A percentile compares a stretch with the other conserved stretches of the same genome.
Evolutionary conservation across 306 rosid genomes (phyloP).

Genomic region (Chamaecrista fasciculata): DNA sequence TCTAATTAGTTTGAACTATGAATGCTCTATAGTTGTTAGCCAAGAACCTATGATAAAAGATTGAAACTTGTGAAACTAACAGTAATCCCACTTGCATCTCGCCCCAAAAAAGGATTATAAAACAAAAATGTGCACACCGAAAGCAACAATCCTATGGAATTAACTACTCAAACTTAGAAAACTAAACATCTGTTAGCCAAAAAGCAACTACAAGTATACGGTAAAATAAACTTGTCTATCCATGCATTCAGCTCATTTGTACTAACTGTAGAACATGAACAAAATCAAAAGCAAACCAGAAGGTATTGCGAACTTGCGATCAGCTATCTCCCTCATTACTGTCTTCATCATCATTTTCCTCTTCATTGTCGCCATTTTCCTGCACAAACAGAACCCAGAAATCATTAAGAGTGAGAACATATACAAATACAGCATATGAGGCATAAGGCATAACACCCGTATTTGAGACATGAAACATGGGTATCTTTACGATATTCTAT

Average conservation of each 20-base stretch:
- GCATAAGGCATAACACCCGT: not conserved
- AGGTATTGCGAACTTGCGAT: no score
- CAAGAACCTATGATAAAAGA: not conserved
- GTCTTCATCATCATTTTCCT: constrained; percentile 24
- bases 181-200: not conserved
- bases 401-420: not conserved
- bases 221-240: not conserved
- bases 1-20: no score
- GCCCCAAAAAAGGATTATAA: not conserved
- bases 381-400: not conserved
- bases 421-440: not conserved
- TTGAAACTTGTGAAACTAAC: not conserved
- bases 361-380: constrained; percentile 43
- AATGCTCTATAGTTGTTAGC: not conserved
- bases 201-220: not conserved
- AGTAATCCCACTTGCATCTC: not conserved
- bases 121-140: not conserved
- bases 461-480: not conserved
- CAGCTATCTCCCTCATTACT: constrained; percentile 12
- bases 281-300: not conserved
- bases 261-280: not conserved
- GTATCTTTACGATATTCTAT: not conserved
- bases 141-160: not conserved
- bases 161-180: not conserved
- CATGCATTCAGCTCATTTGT: not conserved